Percentiles rank a stretch among this genome's conserved stretches.
Conservation (phyloP, 305 asterid species). For the Fraxinus nigra region DNA sequence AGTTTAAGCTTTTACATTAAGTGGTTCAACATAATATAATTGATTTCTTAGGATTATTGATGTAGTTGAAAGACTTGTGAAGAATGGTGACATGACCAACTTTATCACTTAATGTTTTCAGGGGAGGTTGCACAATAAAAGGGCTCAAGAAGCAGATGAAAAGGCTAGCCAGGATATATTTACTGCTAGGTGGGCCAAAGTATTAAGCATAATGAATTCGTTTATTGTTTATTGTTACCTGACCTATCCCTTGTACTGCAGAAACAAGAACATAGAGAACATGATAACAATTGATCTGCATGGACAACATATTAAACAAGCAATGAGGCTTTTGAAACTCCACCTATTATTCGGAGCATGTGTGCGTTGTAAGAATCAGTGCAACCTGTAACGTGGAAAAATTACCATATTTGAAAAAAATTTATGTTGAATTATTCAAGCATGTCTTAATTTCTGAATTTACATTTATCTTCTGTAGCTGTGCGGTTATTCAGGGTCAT, state of each 20-base stretch:
- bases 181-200: constrained; percentile 55
- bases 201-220: constrained; percentile 4
- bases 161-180: constrained; percentile 87
- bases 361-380: constrained; percentile 72
- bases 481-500: constrained; percentile 82
- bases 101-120: constrained; percentile 31
- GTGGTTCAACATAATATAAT: not conserved
- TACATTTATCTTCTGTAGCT: constrained; percentile 40
- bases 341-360: constrained; percentile 91
- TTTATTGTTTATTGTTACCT: constrained; percentile 18
- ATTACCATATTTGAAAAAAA: constrained; percentile 1
- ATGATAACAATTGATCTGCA: constrained; percentile 84
- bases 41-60: not conserved
- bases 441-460: not conserved
- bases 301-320: constrained; percentile 90
- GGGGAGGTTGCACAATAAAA: constrained; percentile 71
- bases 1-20: not conserved
- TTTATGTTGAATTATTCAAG: constrained; percentile 13
- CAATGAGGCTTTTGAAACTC: constrained; percentile 87
- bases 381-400: constrained; percentile 4
- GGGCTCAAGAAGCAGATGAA: constrained; percentile 83
- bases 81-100: constrained; percentile 1
- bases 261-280: constrained; percentile 62
- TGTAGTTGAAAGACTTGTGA: not conserved
- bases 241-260: constrained; percentile 41